A percentile compares a stretch with the other conserved stretches of the same genome.
Conservation (phyloP, 2,329 filamentous ascomycete genomes). For the Mariannaea elegans region DNA sequence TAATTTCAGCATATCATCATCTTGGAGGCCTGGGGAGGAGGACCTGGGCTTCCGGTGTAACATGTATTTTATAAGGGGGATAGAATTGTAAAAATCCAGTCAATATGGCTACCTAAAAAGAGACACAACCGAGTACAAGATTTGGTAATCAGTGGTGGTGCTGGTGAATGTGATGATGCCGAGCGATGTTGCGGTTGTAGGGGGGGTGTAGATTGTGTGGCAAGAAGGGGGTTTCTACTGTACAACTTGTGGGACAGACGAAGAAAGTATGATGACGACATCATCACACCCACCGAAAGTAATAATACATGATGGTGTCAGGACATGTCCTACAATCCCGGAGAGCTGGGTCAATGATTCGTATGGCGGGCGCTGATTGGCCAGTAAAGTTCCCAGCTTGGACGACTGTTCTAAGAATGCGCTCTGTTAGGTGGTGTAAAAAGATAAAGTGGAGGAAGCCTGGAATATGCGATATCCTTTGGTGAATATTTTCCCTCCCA, state of each 20-base stretch:
- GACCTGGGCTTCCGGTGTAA: constrained; percentile 28
- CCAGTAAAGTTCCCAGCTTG: constrained; percentile 41
- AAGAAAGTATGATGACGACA: no score
- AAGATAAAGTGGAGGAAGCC: no score
- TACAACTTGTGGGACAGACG: no score
- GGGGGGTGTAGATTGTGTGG: no score
- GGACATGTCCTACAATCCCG: neutral
- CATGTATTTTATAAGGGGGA: constrained; percentile 40
- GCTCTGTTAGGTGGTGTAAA: no score
- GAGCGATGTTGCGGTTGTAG: no score
- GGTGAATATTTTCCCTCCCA: no score
- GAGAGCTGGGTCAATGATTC: constrained; percentile 2
- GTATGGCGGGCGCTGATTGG: constrained; percentile 37
- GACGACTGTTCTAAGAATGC: constrained; percentile 6
- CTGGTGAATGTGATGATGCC: neutral
- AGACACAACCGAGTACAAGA: neutral
- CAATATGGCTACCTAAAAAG: constrained; percentile 12
- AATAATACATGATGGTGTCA: neutral
- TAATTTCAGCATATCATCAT: constrained; percentile 35
- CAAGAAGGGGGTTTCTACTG: no score
- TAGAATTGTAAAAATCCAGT: constrained; percentile 38
- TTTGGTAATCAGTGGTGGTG: neutral
- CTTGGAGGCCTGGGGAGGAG: constrained; percentile 24
- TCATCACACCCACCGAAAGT: neutral
- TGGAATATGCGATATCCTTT: no score